Evolutionary conservation across 345 rosid species (phyloP), one percentile per base, ranked within the genome.

Genomic region (Eucalyptus brandiana): DNA sequence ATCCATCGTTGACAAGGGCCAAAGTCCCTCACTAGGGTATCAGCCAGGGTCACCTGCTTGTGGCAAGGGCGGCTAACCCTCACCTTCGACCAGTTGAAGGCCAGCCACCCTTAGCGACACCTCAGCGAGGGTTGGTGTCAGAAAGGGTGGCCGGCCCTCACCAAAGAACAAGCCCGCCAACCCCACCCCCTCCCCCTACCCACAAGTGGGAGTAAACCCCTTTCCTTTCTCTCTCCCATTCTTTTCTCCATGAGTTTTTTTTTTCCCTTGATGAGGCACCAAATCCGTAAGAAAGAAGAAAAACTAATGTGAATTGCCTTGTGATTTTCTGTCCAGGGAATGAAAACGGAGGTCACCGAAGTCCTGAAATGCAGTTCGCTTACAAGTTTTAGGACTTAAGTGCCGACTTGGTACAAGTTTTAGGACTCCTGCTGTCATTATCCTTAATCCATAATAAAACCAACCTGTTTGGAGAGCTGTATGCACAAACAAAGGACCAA

Each of bases 401-500:
- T 40, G 45, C 45, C 9, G 0, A 72, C 45, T 72, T 2, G 0
- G 3, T 21, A 72, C 83, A 72, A 72, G 45, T 72, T 19, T 72
- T 5, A 37, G 83, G 45, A 72, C 15, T 72, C 26, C 13, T 37
- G 42, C 83, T 37, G 83, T 72, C 45, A 12, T 37, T 76, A 40
- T 40, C 47, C 83, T 28, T 86, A 67, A 62, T 44, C 44, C 50
- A 67, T 51, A 34, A 80, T 88, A 23, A 87, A 50, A 87, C 88
- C 34, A 88, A 97, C 99, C 99, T 93, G 99, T 96, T 92, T 96
- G 99, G 81, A 97, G 96, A 92, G 98, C 97, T 11, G 97, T 96
- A 89, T 98, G 99, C 53, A 96, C 97, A 93, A 98, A 98, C 67
- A 98, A 94, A 92, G 99, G 99, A 89, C 99, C 99, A 88, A 98